phyloP scores from a whole-genome alignment of 2,329 filamentous ascomycete genomes.

The Xylariaceae sp. region DNA sequence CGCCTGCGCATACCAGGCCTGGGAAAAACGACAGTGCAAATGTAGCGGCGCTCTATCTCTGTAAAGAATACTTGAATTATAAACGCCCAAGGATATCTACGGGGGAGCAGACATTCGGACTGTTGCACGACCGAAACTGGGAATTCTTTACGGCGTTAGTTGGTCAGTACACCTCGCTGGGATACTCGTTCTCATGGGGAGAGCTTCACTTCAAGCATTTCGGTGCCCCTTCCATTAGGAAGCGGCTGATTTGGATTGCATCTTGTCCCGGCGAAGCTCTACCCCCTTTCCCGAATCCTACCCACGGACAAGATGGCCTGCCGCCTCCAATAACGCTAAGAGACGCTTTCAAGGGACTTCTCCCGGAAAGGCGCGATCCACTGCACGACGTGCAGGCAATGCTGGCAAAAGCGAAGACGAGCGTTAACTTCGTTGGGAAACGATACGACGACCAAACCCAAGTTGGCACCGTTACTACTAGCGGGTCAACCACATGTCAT shows the following conservation, averaged over 20 bases:
- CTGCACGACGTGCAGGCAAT: constrained; percentile 34
- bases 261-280: constrained; percentile 63
- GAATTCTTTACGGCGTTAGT: constrained; percentile 54
- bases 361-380: constrained; percentile 24
- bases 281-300: constrained; percentile 58
- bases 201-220: constrained; percentile 47
- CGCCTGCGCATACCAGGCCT: constrained; percentile 57
- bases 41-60: constrained; percentile 48
- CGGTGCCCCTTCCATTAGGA: constrained; percentile 42
- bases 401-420: constrained; percentile 15
- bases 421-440: constrained; percentile 19
- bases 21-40: constrained; percentile 60
- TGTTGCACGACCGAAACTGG: constrained; percentile 46
- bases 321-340: constrained; percentile 38
- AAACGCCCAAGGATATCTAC: constrained; percentile 62
- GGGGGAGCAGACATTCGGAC: constrained; percentile 69
- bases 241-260: constrained; percentile 50
- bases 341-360: constrained; percentile 30
- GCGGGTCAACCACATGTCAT: constrained; percentile 55
- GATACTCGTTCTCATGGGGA: constrained; percentile 66
- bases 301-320: constrained; percentile 39
- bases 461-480: constrained; percentile 57
- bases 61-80: constrained; percentile 47
- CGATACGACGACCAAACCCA: constrained; percentile 41
- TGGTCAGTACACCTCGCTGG: constrained; percentile 53